These are phyloP conservation scores for Alternaria sp. DNA, from an alignment of 2,329 filamentous ascomycete species.

Conservation along the genomic window DNA sequence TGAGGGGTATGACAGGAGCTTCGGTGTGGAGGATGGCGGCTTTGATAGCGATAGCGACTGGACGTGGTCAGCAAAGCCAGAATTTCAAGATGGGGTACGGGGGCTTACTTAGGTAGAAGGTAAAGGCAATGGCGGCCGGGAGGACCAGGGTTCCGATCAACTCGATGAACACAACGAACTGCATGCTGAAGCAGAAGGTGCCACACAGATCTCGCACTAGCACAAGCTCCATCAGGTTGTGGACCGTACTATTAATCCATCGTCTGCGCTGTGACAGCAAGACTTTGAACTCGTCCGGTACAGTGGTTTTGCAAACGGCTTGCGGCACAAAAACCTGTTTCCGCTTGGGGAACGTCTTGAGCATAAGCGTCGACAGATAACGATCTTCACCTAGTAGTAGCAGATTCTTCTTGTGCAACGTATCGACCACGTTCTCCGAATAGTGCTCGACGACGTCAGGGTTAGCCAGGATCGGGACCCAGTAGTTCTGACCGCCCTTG, in stretches of 20 bases:
- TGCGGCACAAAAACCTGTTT: constrained; percentile 99
- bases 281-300: constrained; percentile 90
- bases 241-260: constrained; percentile 99
- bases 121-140: constrained; percentile 95
- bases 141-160: constrained; percentile 92
- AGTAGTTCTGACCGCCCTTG: constrained; percentile 98
- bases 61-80: constrained; percentile 33
- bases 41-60: constrained; percentile 85
- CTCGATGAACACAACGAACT: constrained; percentile 97
- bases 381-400: constrained; percentile 91
- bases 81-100: constrained; percentile 4
- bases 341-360: constrained; percentile 97
- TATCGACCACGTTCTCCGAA: constrained; percentile 98
- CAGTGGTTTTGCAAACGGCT: constrained; percentile 97
- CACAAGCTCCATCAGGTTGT: constrained; percentile 97
- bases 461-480: constrained; percentile 98
- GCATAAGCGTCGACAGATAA: constrained; percentile 95
- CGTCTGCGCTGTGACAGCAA: constrained; percentile 91
- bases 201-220: constrained; percentile 95
- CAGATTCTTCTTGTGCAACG: constrained; percentile 96
- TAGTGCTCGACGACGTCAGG: constrained; percentile 99
- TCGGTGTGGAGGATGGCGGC: constrained; percentile 60
- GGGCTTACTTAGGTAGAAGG: constrained; percentile 87
- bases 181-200: constrained; percentile 99
- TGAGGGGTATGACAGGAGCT: constrained; percentile 86